A percentile compares a stretch with the other conserved stretches of the same genome.
phyloP scores from a whole-genome alignment of 331 rosid species.

The Malus hybrid region DNA sequence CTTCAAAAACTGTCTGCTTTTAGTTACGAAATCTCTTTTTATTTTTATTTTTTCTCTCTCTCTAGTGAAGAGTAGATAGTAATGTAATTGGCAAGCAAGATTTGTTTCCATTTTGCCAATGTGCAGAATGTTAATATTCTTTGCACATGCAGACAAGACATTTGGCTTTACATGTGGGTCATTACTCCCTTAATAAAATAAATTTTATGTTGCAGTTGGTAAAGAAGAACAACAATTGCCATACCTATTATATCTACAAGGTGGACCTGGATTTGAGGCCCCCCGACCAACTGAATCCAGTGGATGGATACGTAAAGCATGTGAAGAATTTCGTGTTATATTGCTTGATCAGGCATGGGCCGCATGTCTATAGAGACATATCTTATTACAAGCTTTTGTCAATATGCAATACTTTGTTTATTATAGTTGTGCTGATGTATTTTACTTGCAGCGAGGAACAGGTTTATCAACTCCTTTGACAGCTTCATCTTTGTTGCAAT shows the following conservation, averaged over 20 bases:
- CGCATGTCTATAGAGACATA: slow-evolving; percentile 17
- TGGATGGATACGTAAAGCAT: slow-evolving; percentile 87
- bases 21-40: neutral
- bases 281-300: slow-evolving; percentile 69
- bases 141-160: neutral
- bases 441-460: slow-evolving; percentile 84
- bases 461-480: slow-evolving; percentile 93
- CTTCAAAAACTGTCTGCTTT: neutral
- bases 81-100: neutral
- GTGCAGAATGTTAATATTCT: neutral
- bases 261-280: slow-evolving; percentile 96
- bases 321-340: slow-evolving; percentile 78
- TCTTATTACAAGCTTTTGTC: slow-evolving; percentile 1
- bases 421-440: slow-evolving; percentile 13
- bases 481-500: slow-evolving; percentile 81
- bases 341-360: slow-evolving; percentile 83
- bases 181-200: slow-evolving; percentile 1
- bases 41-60: neutral
- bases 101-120: neutral
- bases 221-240: slow-evolving; percentile 75
- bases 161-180: neutral
- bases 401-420: neutral
- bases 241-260: slow-evolving; percentile 78
- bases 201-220: slow-evolving; percentile 51
- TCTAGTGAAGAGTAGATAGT: neutral